A percentile compares a stretch with the other conserved stretches of the same genome.
Evolutionary conservation across 208 protist species (phyloP).

Genomic region (Naegleria gruberi): DNA sequence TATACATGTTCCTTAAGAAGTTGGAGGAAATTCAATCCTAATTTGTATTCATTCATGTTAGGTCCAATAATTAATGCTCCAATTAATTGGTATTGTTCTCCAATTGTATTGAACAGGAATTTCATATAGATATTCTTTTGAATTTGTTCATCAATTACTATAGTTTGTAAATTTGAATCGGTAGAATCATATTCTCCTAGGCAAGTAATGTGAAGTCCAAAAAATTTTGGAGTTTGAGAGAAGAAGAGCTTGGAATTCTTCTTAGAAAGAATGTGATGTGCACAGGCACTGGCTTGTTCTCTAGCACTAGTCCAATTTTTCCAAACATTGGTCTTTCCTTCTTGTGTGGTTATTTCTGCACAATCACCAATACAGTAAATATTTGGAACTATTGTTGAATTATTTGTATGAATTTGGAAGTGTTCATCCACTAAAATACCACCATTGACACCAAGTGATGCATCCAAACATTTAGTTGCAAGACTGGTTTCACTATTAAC

Average conservation of each 20-base stretch:
- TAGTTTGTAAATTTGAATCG: background rate
- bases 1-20: background rate
- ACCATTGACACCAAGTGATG: background rate
- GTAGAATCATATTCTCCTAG: background rate
- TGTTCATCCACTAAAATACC: conserved; percentile 3
- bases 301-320: conserved; percentile 5
- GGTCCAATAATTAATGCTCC: conserved; percentile 2
- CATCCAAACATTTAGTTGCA: background rate
- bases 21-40: background rate
- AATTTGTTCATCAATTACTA: no score
- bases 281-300: background rate
- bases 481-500: background rate
- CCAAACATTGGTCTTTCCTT: background rate
- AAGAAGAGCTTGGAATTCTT: background rate
- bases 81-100: background rate
- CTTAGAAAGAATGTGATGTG: background rate
- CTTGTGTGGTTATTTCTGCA: background rate
- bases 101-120: background rate
- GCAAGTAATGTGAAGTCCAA: background rate
- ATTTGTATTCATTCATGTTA: background rate
- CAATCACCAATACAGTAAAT: background rate
- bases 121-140: background rate
- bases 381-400: background rate
- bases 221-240: conserved; percentile 3
- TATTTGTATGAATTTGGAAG: background rate